Conservation (phyloP, 306 rosid species). For the Crataegus laevigata region DNA sequence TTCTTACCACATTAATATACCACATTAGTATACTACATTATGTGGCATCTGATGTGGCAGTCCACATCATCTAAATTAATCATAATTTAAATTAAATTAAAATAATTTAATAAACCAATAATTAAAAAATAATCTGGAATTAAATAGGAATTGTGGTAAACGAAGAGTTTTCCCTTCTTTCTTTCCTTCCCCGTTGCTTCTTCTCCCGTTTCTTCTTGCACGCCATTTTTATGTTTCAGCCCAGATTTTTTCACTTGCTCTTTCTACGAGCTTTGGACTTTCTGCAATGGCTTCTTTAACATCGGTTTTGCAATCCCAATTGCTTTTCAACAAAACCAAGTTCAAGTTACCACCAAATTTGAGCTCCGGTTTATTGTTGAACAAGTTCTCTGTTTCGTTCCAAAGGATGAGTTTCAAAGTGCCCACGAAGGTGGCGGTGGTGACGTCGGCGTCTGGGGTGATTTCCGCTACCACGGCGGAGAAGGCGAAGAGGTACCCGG, state of each 20-base stretch:
- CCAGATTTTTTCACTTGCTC: not conserved
- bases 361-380: conserved; percentile 19
- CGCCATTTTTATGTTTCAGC: too few relatives aligned
- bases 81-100: too few relatives aligned
- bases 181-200: too few relatives aligned
- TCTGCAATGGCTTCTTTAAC: conserved; percentile 56
- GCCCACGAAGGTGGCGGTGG: conserved; percentile 29
- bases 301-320: conserved; percentile 44
- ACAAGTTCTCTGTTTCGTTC: not conserved
- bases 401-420: not conserved
- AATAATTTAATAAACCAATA: too few relatives aligned
- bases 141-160: too few relatives aligned
- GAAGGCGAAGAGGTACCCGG: conserved; percentile 69
- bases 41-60: too few relatives aligned
- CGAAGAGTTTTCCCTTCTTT: too few relatives aligned
- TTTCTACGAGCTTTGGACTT: not conserved
- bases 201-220: too few relatives aligned
- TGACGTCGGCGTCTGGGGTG: conserved; percentile 3
- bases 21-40: too few relatives aligned
- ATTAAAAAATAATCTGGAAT: too few relatives aligned
- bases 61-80: too few relatives aligned
- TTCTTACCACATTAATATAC: too few relatives aligned
- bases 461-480: conserved; percentile 70
- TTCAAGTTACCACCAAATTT: conserved; percentile 9
- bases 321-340: conserved; percentile 23